Base-by-base conservation (phyloP, 2,329 filamentous ascomycete species). In the Epichloe scottii region DNA sequence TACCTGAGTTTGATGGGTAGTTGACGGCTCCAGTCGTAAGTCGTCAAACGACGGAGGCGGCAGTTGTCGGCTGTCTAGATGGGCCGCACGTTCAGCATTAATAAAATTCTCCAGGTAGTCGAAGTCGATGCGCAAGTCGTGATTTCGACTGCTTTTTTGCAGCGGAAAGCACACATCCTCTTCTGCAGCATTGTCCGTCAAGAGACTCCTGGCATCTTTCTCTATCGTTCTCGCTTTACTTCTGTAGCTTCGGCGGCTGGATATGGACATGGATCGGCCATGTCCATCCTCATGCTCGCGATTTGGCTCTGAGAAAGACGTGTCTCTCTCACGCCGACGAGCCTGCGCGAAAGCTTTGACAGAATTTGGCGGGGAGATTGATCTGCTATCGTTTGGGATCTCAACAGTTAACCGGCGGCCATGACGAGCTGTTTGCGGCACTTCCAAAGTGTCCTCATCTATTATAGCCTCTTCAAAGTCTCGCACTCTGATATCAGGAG, bases 301-400 rank as follows among this genome's bases (percentile, higher is more conserved):
- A 51, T 63, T 65, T 51, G 66, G 62, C 55, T 77, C 78, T 15
- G 75, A 78, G 55, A 76, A 71, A 21, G 76, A 82, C 62, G 76
- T 64, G 53, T 82, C 88, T 42, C 90, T 85, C 63, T 91, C 87
- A 53, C 90, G 84, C 53, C 89, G 87, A 48, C 89, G 85, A 51
- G 88, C 87, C 61, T 93, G 87, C 17, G 93, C 93, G 67, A 98
- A 98, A 4, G 93, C 93, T 66, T 97, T 95, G 48, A 98, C 89
- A 0, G 93, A 98, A 67, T 96, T 98, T 7, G 93, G 93, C 11
- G 91, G 91, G 5, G 93, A 97, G 2, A 80, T 72, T 1, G 87
- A 89, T 51, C 88, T 78, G 46, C 78, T 80, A 21, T 79, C 76
- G 23, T 71, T 66, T 44, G 73, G 66, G 1, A 78, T 79, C 34